phyloP scores from a whole-genome alignment of 495 filamentous ascomycete genomes.

The Penicillium canescens region DNA sequence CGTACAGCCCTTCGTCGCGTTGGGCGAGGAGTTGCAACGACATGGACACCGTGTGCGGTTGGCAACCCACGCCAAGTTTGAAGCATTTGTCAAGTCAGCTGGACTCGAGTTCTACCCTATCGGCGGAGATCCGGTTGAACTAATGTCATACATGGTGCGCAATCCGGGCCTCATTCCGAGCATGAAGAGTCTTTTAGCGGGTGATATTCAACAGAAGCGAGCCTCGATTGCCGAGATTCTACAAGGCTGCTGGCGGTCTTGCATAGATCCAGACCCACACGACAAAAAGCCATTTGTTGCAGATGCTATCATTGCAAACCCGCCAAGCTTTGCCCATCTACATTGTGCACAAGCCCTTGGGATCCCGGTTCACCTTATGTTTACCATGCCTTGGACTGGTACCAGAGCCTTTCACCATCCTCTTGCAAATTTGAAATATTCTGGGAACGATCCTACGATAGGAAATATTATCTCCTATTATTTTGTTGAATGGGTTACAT shows the following conservation, averaged over 20 bases:
- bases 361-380: constrained; percentile 66
- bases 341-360: constrained; percentile 63
- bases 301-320: constrained; percentile 68
- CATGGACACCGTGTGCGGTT: constrained; percentile 53
- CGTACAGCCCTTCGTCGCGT: constrained; percentile 65
- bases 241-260: neutral
- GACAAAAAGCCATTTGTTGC: constrained; percentile 55
- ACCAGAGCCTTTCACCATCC: constrained; percentile 59
- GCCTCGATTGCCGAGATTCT: constrained; percentile 7
- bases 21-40: constrained; percentile 52
- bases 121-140: constrained; percentile 54
- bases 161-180: constrained; percentile 43
- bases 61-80: constrained; percentile 60
- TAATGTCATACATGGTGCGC: constrained; percentile 55
- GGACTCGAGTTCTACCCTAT: constrained; percentile 58
- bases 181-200: constrained; percentile 11
- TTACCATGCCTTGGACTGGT: constrained; percentile 62
- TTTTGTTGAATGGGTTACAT: constrained; percentile 64
- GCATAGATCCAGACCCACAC: constrained; percentile 1
- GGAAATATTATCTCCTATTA: constrained; percentile 62
- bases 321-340: constrained; percentile 65
- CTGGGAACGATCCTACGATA: constrained; percentile 40
- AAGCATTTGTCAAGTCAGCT: constrained; percentile 51
- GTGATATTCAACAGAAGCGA: neutral
- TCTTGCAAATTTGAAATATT: constrained; percentile 53